Base-by-base conservation (phyloP, 176 grass and related monocot genomes). In the Carex cristatella region DNA sequence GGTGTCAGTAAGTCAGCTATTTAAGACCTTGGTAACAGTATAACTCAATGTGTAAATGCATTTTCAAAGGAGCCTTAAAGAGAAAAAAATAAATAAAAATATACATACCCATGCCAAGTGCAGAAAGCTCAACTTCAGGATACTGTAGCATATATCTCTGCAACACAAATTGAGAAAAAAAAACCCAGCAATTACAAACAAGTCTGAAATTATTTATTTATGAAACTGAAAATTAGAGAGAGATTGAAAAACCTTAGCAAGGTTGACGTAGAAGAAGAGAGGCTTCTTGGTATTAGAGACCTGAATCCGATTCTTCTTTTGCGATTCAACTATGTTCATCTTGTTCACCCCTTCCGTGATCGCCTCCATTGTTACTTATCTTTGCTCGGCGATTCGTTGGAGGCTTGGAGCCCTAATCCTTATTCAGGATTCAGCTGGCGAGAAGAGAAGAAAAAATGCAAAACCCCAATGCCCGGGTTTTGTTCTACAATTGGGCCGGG, bases 91-190 rank as follows among this genome's bases (percentile, higher is more conserved):
- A 67, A 61, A 83, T 61, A 40, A 8, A 1, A 40, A 67, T 65
- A 83, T 61, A 40, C 32, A 85, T 93, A 98, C 95, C 93, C 95
- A 98, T 98, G 81, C 95, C 95, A 54, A 98, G 95, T 60, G 95
- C 93, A 37, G 95, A 98, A 61, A 94, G 91, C 86, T 98, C 93
- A 64, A 98, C 95, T 83, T 98, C 95, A 31, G 92, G 79, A 69
- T 98, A 87, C 60, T 92, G 86, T 63, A 95, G 93, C 95, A 98
- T 98, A 82, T 98, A 98, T 84, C 88, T 97, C 94, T 97, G 94
- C 87, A 90, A 87, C 61, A 10, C 37, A 75, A 88, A 83, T 49
- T 33, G 10, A 69, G 42, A 86, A 55, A 54, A 86, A 55, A 54
- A 49, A 89, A 42, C 9, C 6, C 2, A 92, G 64, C 4, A 61